Evolutionary conservation across 768 basidiomycete genomes (phyloP).

Genomic region (Tephrocybe sp.): DNA sequence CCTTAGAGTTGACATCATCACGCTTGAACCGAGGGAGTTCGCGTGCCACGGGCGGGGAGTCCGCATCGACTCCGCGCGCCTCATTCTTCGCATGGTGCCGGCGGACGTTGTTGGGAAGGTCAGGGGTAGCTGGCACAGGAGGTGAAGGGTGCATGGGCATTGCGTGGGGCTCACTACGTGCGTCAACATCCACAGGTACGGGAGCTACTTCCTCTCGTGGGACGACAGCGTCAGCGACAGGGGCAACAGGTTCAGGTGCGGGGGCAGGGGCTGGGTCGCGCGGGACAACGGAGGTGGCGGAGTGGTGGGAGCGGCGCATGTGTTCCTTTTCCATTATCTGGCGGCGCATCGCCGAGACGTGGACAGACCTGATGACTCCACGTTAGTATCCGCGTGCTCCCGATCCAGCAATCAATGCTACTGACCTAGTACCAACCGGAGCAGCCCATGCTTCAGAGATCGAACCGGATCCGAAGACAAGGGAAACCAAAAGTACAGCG

Average conservation of each 20-base stretch:
- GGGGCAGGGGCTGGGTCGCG: neutral
- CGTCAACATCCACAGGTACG: neutral
- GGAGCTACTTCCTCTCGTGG: neutral
- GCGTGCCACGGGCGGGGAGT: neutral
- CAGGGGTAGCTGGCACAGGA: neutral
- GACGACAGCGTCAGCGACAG: neutral
- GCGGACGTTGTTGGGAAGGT: neutral
- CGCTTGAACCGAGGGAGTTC: constrained; percentile 9
- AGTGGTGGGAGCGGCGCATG: constrained; percentile 10
- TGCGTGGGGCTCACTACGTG: neutral
- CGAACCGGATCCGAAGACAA: constrained; percentile 4
- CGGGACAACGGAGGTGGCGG: constrained; percentile 4
- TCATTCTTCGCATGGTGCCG: constrained; percentile 8
- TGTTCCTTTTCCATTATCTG: constrained; percentile 1
- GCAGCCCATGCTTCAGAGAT: constrained; percentile 11
- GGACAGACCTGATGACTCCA: constrained; percentile 3
- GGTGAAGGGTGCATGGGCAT: neutral
- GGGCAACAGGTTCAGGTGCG: neutral
- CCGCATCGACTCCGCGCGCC: neutral
- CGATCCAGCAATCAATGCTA: too few species aligned
- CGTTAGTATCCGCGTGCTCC: too few species aligned
- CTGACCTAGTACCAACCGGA: constrained; percentile 14
- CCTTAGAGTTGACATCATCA: neutral
- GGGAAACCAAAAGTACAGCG: constrained; percentile 10
- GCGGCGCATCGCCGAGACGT: constrained; percentile 11